phyloP scores from a whole-genome alignment of 1,284 basidiomycete genomes.

The Somion occarium region DNA sequence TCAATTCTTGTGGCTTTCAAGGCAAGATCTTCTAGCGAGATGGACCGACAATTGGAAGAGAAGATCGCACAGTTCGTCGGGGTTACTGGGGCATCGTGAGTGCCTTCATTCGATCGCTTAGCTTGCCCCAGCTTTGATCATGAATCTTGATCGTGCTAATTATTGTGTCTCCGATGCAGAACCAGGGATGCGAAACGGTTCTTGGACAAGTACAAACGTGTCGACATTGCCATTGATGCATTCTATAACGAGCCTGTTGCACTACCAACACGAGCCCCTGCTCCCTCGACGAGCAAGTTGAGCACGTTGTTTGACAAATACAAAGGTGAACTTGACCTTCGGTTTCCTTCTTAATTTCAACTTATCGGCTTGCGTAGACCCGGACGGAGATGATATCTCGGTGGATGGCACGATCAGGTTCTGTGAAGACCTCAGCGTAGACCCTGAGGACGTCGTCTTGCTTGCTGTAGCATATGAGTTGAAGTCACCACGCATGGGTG shows the following conservation, averaged over 20 bases:
- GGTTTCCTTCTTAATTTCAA: no score
- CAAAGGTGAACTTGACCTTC: slow-evolving; percentile 65
- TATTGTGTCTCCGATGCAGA: slow-evolving; percentile 26
- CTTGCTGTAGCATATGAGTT: slow-evolving; percentile 76
- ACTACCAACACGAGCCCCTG: slow-evolving; percentile 10
- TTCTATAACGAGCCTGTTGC: slow-evolving; percentile 52
- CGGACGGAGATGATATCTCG: slow-evolving; percentile 54
- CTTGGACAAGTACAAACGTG: slow-evolving; percentile 64
- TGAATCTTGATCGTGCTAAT: not conserved
- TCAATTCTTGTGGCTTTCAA: not conserved
- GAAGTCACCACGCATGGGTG: slow-evolving; percentile 67
- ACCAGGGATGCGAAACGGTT: slow-evolving; percentile 66
- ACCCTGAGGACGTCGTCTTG: slow-evolving; percentile 75
- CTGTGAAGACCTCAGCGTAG: slow-evolving; percentile 62
- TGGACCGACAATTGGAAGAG: slow-evolving; percentile 34
- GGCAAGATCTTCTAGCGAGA: slow-evolving; percentile 1
- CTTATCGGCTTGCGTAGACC: slow-evolving; percentile 33
- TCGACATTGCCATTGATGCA: slow-evolving; percentile 75
- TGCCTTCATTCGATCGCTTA: slow-evolving; percentile 15
- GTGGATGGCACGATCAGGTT: slow-evolving; percentile 74
- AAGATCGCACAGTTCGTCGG: slow-evolving; percentile 55
- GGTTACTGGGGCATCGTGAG: slow-evolving; percentile 69
- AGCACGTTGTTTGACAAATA: slow-evolving; percentile 71
- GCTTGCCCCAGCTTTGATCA: not conserved
- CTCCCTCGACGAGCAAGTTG: slow-evolving; percentile 54